A percentile compares a stretch with the other conserved stretches of the same genome.
Evolutionary conservation across 352 stramenopile genomes (phyloP).

Genomic region (Globisporangium uncinulatum): DNA sequence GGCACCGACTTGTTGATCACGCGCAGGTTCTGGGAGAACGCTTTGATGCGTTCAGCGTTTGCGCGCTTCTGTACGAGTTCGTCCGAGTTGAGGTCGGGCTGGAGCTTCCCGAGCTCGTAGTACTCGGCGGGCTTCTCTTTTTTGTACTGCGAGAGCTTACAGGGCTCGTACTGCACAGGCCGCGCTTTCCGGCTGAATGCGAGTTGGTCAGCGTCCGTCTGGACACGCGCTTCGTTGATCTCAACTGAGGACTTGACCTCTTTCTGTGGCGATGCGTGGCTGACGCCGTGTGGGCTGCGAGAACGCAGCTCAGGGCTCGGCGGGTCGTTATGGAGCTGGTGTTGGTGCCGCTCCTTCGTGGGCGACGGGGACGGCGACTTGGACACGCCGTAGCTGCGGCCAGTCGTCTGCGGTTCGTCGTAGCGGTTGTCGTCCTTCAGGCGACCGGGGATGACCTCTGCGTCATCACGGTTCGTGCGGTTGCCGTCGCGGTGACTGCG

Average conservation of each 20-base stretch:
- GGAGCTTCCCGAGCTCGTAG: conserved; percentile 86
- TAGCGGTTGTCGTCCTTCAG: conserved; percentile 6
- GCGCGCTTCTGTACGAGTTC: conserved; percentile 76
- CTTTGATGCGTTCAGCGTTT: conserved; percentile 75
- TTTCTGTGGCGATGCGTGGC: conserved; percentile 12
- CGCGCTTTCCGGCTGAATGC: conserved; percentile 73
- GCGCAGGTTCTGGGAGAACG: conserved; percentile 76
- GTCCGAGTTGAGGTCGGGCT: conserved; percentile 79
- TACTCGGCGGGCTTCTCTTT: conserved; percentile 81
- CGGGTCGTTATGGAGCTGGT: background rate
- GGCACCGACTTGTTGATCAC: conserved; percentile 60
- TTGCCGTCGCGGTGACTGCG: background rate
- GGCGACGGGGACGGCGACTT: conserved; percentile 10
- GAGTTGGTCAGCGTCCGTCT: conserved; percentile 61
- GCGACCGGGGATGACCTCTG: background rate
- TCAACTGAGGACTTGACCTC: conserved; percentile 42
- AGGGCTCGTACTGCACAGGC: conserved; percentile 74
- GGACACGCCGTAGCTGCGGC: background rate
- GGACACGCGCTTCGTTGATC: conserved; percentile 51
- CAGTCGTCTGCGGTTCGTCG: conserved; percentile 11
- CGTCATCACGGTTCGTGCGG: background rate
- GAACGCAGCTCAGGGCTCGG: background rate
- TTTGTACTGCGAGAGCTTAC: conserved; percentile 83
- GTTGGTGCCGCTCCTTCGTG: conserved; percentile 4
- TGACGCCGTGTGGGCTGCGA: conserved; percentile 1